Evolutionary conservation across 371 early-diverging fungal genomes (phyloP).

Genomic region (Syncephalastrum racemosum): DNA sequence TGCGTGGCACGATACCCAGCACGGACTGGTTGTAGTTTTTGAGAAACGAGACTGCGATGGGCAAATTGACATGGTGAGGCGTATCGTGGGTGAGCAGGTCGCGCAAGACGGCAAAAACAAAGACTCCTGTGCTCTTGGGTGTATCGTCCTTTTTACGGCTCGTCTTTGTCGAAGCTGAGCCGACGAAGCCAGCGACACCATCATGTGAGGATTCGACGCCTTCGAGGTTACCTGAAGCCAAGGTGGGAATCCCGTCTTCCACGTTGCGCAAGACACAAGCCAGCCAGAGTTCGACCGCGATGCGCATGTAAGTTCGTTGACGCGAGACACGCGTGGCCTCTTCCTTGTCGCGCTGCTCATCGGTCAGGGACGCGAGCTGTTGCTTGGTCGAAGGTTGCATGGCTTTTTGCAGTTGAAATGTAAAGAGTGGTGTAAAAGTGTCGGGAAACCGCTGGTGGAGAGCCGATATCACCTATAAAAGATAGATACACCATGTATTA

Average conservation of each 20-base stretch:
- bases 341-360: conserved; percentile 86
- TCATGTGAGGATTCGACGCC: conserved; percentile 54
- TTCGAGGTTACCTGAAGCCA: conserved; percentile 49
- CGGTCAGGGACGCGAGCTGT: conserved; percentile 55
- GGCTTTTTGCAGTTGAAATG: conserved; percentile 56
- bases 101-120: conserved; percentile 36
- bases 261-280: conserved; percentile 76
- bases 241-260: conserved; percentile 59
- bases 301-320: conserved; percentile 71
- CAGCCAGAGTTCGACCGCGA: conserved; percentile 84
- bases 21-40: conserved; percentile 67
- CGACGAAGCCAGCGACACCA: conserved; percentile 56
- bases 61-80: conserved; percentile 69
- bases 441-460: conserved; percentile 91
- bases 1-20: conserved; percentile 53
- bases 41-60: conserved; percentile 74
- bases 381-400: conserved; percentile 54
- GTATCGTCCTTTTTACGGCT: conserved; percentile 18
- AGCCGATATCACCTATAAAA: conserved; percentile 69
- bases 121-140: conserved; percentile 18
- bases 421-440: conserved; percentile 72
- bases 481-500: neutral
- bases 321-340: conserved; percentile 71
- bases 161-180: conserved; percentile 17
- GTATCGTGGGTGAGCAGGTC: conserved; percentile 46